A percentile compares a stretch with the other conserved stretches of the same genome.
phyloP scores from a whole-genome alignment of 805 yeast species.

The Schwanniomyces vanrijiae region DNA sequence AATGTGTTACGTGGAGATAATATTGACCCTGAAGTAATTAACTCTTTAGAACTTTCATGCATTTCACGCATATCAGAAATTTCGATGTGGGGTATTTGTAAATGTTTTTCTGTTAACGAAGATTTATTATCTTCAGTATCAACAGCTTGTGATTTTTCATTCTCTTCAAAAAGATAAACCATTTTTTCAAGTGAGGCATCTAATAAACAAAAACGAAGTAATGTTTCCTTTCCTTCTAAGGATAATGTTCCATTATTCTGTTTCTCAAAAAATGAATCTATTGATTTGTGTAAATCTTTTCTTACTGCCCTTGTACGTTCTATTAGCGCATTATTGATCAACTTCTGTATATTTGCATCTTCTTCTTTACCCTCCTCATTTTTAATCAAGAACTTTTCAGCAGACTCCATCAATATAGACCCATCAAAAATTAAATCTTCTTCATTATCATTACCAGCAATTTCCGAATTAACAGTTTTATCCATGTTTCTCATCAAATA shows the following conservation, averaged over 20 bases:
- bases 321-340: slow-evolving; percentile 50
- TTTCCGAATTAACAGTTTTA: slow-evolving; percentile 34
- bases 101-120: not conserved
- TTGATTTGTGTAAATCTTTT: slow-evolving; percentile 50
- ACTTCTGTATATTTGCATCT: slow-evolving; percentile 40
- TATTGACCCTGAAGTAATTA: slow-evolving; percentile 54
- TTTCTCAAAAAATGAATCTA: slow-evolving; percentile 48
- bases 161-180: slow-evolving; percentile 49
- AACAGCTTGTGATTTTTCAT: slow-evolving; percentile 15
- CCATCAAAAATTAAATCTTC: slow-evolving; percentile 76
- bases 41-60: slow-evolving; percentile 50
- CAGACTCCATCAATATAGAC: slow-evolving; percentile 68
- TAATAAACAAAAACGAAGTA: slow-evolving; percentile 51
- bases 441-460: slow-evolving; percentile 17
- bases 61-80: slow-evolving; percentile 21
- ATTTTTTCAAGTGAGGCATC: slow-evolving; percentile 57
- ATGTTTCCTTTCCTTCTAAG: slow-evolving; percentile 55
- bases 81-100: not conserved
- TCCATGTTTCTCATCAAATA: slow-evolving; percentile 61
- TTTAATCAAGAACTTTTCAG: slow-evolving; percentile 57
- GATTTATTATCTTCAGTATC: not conserved
- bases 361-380: slow-evolving; percentile 39
- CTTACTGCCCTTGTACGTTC: slow-evolving; percentile 51
- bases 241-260: slow-evolving; percentile 48
- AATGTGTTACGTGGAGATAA: slow-evolving; percentile 42